Conservation (phyloP, 805 yeast species). For the Ogataea trehaloabstinens region DNA sequence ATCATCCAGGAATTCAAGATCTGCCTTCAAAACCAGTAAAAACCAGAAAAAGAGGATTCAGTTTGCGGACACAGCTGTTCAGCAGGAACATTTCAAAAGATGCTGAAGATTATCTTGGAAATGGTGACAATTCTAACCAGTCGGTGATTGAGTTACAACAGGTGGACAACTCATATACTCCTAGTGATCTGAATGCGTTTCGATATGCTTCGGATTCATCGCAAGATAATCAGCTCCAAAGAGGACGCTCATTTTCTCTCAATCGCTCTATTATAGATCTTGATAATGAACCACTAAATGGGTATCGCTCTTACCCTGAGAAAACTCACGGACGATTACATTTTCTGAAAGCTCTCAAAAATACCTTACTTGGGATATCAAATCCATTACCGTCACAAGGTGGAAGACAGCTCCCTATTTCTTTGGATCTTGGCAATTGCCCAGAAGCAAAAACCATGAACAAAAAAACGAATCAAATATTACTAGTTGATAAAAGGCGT, state of each 20-base stretch:
- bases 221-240: background rate
- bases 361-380: conserved; percentile 44
- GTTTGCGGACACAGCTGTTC: conserved; percentile 64
- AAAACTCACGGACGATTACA: conserved; percentile 6
- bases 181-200: conserved; percentile 22
- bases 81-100: conserved; percentile 37
- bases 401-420: conserved; percentile 77
- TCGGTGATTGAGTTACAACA: conserved; percentile 33
- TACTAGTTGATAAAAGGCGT: conserved; percentile 68
- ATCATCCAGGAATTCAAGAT: conserved; percentile 1
- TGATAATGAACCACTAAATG: conserved; percentile 17
- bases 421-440: conserved; percentile 39
- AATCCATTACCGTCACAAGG: conserved; percentile 53
- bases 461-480: conserved; percentile 26
- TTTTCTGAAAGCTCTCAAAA: conserved; percentile 5
- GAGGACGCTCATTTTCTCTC: conserved; percentile 5
- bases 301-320: conserved; percentile 4
- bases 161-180: conserved; percentile 29
- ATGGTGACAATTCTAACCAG: conserved; percentile 7
- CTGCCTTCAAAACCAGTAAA: conserved; percentile 26
- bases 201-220: conserved; percentile 12
- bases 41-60: conserved; percentile 60
- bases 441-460: conserved; percentile 29
- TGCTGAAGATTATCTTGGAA: conserved; percentile 15
- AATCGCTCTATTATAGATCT: conserved; percentile 28